Evolutionary conservation across 1,139 yeast species (phyloP), one percentile per base, ranked within the genome.

Genomic region (Candida buenavistaensis): DNA sequence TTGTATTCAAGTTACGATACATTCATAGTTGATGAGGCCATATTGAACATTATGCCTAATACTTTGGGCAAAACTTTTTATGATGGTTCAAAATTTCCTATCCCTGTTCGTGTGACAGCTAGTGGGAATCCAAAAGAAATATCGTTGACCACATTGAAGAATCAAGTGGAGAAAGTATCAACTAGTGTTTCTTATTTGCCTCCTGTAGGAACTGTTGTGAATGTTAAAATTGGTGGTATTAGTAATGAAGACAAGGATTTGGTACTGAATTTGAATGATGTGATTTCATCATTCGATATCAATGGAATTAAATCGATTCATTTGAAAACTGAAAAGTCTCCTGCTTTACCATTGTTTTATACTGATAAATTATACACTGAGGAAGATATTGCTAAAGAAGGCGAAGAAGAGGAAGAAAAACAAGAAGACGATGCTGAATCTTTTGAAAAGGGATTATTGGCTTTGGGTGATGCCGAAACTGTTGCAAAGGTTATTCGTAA

Each of bases 1-100:
- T 71, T 84, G 41, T 59, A 69, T 36, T 53, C 65, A 8, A 76
- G 73, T 35, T 82, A 71, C 52, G 95, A 90, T 51, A 50, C 89
- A 42, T 87, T 92, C 57, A 58, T 92, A 33, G 81, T 87, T 32
- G 97, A 92, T 61, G 96, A 89, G 48, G 81, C 84, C 26, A 71
- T 90, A 32, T 70, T 88, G 38, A 80, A 89, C 34, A 69, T 86
- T 43, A 72, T 90, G 64, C 98, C 98, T 36, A 80, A 82, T 46
- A 64, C 84, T 28, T 68, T 92, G 45, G 96, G 97, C 33, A 87
- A 87, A 62, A 70, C 77, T 3, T 92, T 89, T 55, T 85, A 82
- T 17, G 62, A 71, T 28, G 12, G 12, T 22, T 58, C 65, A 40
- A 86, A 86, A 54, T 59, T 81, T 20, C 97, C 97, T 26, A 57